Base-by-base conservation (phyloP, 176 grass and related monocot genomes). In the Musa beccarii region DNA sequence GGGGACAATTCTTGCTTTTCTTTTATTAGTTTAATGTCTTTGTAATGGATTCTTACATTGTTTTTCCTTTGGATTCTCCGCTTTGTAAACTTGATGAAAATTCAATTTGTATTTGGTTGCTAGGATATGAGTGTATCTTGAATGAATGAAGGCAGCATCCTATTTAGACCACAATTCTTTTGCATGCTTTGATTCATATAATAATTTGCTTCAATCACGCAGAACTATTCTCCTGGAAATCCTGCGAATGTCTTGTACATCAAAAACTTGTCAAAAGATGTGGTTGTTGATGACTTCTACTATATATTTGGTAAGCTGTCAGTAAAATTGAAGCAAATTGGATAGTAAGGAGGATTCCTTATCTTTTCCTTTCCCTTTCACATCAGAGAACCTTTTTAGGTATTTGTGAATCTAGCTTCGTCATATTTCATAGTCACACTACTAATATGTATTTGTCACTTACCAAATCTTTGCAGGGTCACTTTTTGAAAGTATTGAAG, bases 241-340 rank as follows among this genome's bases (percentile, higher is more conserved):
- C 94, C 94, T 82, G 67, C 90, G 43, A 85, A 25, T 79, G 90
- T 93, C 76, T 67, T 98, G 67, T 98, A 93, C 82, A 85, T 93
- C n/a, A 98, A 93, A 71, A 98, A 98, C 75, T 93, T 98, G 84
- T 78, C 94, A 53, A 98, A 93, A 53, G 90, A 98, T 89, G 84
- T 91, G 54, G 79, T 84, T 84, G 78, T 81, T 57, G 94, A 98
- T 73, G 90, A 98, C 73, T 98, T 98, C 70, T 98, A 85, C 63
- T 93, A 86, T 76, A 79, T 98, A 65, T 98, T 93, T 81, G 95
- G 95, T 91, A 90, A 80, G 82, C 34, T 64, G 16, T 72, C 10
- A 53, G 15, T 26, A 70, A 59, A 43, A 11, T 57, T 50, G 67
- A 79, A 79, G 12, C n/a, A 59, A 71, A 21, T 53, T 76, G 43